Percentiles rank a stretch among this genome's conserved stretches.
Conservation (phyloP, 371 early-diverging fungal species). For the Mortierella sp. region DNA sequence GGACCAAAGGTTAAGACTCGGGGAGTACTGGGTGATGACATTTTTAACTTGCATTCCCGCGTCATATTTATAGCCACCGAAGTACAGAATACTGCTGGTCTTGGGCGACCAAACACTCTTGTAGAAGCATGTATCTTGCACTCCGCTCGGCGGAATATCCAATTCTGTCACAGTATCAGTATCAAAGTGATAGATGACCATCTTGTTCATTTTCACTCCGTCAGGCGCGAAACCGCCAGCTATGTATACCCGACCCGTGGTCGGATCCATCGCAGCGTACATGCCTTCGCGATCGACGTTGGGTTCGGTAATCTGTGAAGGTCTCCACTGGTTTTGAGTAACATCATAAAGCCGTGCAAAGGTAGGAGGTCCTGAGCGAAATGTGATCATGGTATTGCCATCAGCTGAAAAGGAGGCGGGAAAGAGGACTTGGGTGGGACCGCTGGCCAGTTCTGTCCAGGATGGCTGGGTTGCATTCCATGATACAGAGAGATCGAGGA, state of each 20-base stretch:
- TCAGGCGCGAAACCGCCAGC: background rate
- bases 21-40: slow-evolving; percentile 23
- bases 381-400: slow-evolving; percentile 31
- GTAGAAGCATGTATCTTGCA: slow-evolving; percentile 17
- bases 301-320: background rate
- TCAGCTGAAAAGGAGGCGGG: slow-evolving; percentile 30
- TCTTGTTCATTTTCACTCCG: background rate
- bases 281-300: slow-evolving; percentile 6
- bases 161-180: background rate
- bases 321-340: slow-evolving; percentile 5
- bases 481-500: slow-evolving; percentile 30
- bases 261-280: slow-evolving; percentile 7
- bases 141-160: slow-evolving; percentile 4
- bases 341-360: slow-evolving; percentile 17
- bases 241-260: slow-evolving; percentile 4
- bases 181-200: slow-evolving; percentile 19
- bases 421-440: slow-evolving; percentile 19
- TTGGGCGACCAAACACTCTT: slow-evolving; percentile 22
- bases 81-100: slow-evolving; percentile 35
- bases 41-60: background rate
- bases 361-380: slow-evolving; percentile 10
- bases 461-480: slow-evolving; percentile 27
- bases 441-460: slow-evolving; percentile 29
- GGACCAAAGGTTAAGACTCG: background rate
- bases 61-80: slow-evolving; percentile 33